A percentile compares a stretch with the other conserved stretches of the same genome.
Conservation (phyloP, 257 asterid species). For the Penstemon eatonii region DNA sequence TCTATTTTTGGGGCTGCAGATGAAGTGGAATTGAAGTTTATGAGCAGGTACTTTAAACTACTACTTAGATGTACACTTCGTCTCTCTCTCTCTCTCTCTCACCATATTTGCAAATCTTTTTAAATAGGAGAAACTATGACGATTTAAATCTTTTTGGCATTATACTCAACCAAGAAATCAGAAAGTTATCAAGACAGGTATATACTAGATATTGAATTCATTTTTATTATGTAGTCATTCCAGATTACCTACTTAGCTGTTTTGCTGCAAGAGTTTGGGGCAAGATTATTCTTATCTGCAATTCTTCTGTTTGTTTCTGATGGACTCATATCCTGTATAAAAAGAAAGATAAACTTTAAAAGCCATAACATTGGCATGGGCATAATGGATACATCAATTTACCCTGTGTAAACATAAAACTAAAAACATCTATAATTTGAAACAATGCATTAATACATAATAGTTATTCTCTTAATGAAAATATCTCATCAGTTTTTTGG, state of each 20-base stretch:
- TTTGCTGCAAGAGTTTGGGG: conserved; percentile 7
- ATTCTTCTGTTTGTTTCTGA: background rate
- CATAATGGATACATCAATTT: background rate
- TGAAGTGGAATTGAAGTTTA: conserved; percentile 90
- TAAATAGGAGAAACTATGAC: conserved; percentile 77
- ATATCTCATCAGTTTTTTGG: too few relatives aligned
- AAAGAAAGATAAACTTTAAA: background rate
- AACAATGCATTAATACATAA: background rate
- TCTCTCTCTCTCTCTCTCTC: conserved; percentile 10
- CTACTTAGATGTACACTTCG: conserved; percentile 17
- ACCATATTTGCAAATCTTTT: conserved; percentile 15
- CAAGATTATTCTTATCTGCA: background rate
- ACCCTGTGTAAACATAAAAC: background rate
- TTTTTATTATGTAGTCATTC: background rate
- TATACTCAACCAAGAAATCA: conserved; percentile 88
- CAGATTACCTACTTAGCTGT: background rate
- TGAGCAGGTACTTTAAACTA: conserved; percentile 64
- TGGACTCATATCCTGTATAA: background rate
- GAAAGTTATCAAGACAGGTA: conserved; percentile 90
- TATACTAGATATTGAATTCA: conserved; percentile 19
- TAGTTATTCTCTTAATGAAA: too few relatives aligned
- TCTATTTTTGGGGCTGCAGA: conserved; percentile 94
- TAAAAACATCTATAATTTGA: background rate
- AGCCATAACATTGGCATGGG: background rate
- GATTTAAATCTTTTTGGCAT: conserved; percentile 70